phyloP scores from a whole-genome alignment of 495 filamentous ascomycete species.

The Hypoxylon intermedium region DNA sequence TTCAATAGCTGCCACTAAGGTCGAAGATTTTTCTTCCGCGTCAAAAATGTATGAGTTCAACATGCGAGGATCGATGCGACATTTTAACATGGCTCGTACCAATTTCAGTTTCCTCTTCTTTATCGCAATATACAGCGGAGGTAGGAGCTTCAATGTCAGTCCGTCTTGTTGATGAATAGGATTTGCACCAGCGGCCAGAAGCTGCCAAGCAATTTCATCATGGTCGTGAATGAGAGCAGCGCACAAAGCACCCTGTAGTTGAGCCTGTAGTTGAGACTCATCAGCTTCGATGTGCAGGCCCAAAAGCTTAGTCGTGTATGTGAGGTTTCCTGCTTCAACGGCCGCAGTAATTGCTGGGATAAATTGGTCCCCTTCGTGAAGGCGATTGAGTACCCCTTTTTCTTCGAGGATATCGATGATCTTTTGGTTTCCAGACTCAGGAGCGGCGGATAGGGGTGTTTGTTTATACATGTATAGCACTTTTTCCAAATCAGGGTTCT shows the following conservation, averaged over 20 bases:
- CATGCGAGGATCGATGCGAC: not conserved
- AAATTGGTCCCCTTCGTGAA: not conserved
- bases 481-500: not conserved
- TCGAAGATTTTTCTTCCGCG: not conserved
- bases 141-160: not conserved
- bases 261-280: not conserved
- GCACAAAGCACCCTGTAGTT: not conserved
- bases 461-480: too few relatives aligned
- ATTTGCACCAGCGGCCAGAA: not conserved
- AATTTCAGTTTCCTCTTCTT: not conserved
- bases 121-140: not conserved
- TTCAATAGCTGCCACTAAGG: not conserved
- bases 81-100: not conserved
- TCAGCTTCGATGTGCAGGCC: not conserved
- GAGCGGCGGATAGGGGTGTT: not conserved
- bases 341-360: not conserved
- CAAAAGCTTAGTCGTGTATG: not conserved
- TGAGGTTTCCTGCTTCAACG: not conserved
- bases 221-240: not conserved
- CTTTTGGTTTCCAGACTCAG: not conserved
- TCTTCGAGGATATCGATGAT: not conserved
- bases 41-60: not conserved
- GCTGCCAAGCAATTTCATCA: not conserved
- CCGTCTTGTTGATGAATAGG: not conserved
- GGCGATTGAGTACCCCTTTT: not conserved